These are phyloP conservation scores for Chamaecrista fasciculata DNA, from an alignment of 306 rosid genomes.

Conservation along the genomic window DNA sequence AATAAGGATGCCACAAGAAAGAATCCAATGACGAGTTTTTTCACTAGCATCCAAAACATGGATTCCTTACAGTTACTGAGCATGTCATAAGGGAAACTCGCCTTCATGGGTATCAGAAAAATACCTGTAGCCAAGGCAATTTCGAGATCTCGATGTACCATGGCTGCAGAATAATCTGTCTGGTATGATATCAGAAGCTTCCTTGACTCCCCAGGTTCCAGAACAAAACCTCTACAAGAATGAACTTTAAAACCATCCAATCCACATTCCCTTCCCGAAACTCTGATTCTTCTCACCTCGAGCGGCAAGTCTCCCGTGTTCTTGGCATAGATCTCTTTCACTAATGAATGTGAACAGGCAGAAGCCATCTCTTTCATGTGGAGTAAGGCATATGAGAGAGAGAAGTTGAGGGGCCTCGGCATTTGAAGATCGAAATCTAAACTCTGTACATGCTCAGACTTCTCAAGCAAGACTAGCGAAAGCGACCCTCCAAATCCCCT, in stretches of 20 bases:
- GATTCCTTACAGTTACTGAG: conserved; percentile 67
- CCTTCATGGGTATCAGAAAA: conserved; percentile 77
- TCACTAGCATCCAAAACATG: conserved; percentile 62
- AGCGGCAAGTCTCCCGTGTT: conserved; percentile 82
- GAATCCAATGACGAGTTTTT: conserved; percentile 50
- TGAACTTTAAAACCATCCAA: conserved; percentile 79
- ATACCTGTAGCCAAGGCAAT: conserved; percentile 72
- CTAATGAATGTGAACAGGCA: conserved; percentile 59
- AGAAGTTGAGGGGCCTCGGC: conserved; percentile 48
- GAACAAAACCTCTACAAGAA: conserved; percentile 54
- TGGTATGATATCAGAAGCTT: conserved; percentile 66
- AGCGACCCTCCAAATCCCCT: conserved; percentile 77
- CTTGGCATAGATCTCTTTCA: conserved; percentile 74
- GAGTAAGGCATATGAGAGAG: conserved; percentile 54
- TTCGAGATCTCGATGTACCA: conserved; percentile 81
- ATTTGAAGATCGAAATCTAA: conserved; percentile 64
- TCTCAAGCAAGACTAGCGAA: conserved; percentile 68
- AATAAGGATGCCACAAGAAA: conserved; percentile 43
- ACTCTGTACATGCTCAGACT: conserved; percentile 52
- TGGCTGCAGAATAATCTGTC: conserved; percentile 66
- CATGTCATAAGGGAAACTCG: conserved; percentile 63
- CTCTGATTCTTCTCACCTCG: conserved; percentile 62
- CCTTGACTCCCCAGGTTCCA: conserved; percentile 64
- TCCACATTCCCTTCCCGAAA: conserved; percentile 79
- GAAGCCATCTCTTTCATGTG: conserved; percentile 45